These are phyloP conservation scores for Xylaria nigripes DNA, from an alignment of 495 filamentous ascomycete genomes.

Conservation along the genomic window DNA sequence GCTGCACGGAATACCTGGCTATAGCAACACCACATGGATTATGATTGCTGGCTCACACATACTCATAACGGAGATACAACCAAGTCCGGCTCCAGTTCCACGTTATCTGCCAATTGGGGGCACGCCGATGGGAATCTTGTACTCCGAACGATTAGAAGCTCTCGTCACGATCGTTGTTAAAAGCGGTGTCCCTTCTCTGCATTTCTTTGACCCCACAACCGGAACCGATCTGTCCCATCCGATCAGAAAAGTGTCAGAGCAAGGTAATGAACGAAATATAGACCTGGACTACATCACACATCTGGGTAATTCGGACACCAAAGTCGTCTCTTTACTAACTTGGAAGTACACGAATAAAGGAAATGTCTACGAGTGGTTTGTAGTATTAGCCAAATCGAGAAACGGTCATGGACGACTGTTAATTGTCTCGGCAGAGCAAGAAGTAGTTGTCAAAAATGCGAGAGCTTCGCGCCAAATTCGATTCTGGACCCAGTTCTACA, in stretches of 20 bases:
- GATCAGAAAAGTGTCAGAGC: slow-evolving; percentile 24
- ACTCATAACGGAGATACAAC: slow-evolving; percentile 42
- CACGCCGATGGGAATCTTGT: slow-evolving; percentile 47
- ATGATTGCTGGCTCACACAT: slow-evolving; percentile 39
- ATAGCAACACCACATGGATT: slow-evolving; percentile 25
- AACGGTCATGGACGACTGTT: slow-evolving; percentile 34
- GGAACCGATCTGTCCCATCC: slow-evolving; percentile 37
- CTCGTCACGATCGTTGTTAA: slow-evolving; percentile 44
- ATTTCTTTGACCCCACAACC: slow-evolving; percentile 43
- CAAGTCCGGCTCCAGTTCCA: slow-evolving; percentile 40
- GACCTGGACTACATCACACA: slow-evolving; percentile 31
- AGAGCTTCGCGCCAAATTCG: slow-evolving; percentile 22
- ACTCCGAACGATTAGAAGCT: slow-evolving; percentile 41
- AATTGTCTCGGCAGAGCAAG: slow-evolving; percentile 34
- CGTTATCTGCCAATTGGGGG: slow-evolving; percentile 41
- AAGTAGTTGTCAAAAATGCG: slow-evolving; percentile 6
- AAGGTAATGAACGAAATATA: slow-evolving; percentile 1
- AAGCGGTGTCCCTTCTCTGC: slow-evolving; percentile 28
- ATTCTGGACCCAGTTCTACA: slow-evolving; percentile 38
- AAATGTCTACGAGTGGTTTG: slow-evolving; percentile 31
- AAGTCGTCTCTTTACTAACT: slow-evolving; percentile 34
- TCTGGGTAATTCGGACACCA: slow-evolving; percentile 33
- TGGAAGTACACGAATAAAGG: slow-evolving; percentile 38
- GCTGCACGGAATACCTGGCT: slow-evolving; percentile 17
- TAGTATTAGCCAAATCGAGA: slow-evolving; percentile 34